Evolutionary conservation across 768 basidiomycete genomes (phyloP).

Genomic region (Boletus patriciae): DNA sequence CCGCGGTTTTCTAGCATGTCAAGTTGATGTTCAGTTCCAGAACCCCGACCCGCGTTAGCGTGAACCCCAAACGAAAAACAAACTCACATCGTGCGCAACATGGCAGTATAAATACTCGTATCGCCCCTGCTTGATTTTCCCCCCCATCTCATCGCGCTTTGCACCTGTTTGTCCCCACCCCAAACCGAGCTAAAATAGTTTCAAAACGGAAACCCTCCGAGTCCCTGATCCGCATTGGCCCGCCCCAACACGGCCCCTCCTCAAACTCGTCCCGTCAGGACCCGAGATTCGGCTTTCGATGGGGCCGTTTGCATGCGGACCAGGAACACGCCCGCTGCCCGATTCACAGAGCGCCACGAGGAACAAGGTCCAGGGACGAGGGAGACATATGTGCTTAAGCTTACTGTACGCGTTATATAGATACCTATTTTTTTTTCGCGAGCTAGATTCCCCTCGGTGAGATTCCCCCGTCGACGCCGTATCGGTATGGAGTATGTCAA

Average conservation of each 20-base stretch:
- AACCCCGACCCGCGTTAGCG: not conserved
- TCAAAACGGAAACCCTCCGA: not conserved
- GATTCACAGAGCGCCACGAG: too few relatives aligned
- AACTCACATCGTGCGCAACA: conserved; percentile 35
- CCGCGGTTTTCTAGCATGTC: conserved; percentile 73
- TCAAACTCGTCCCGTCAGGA: not conserved
- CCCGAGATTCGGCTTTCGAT: not conserved
- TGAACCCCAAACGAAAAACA: not conserved
- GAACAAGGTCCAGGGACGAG: too few relatives aligned
- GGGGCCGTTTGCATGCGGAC: too few relatives aligned
- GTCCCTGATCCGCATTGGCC: too few relatives aligned
- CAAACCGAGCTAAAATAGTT: not conserved
- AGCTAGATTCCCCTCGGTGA: not conserved
- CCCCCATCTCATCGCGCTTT: not conserved
- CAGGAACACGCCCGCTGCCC: too few relatives aligned
- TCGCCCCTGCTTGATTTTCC: not conserved
- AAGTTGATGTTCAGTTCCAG: not conserved
- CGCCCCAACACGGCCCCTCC: too few relatives aligned
- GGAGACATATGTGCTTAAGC: too few relatives aligned
- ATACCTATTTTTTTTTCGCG: too few relatives aligned
- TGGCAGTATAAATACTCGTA: not conserved
- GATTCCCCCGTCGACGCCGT: not conserved
- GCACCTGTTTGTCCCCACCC: not conserved
- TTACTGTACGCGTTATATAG: too few relatives aligned
- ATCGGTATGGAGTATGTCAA: too few relatives aligned